These are phyloP conservation scores for Mycena galericulata DNA, from an alignment of 768 basidiomycete species.

Conservation along the genomic window DNA sequence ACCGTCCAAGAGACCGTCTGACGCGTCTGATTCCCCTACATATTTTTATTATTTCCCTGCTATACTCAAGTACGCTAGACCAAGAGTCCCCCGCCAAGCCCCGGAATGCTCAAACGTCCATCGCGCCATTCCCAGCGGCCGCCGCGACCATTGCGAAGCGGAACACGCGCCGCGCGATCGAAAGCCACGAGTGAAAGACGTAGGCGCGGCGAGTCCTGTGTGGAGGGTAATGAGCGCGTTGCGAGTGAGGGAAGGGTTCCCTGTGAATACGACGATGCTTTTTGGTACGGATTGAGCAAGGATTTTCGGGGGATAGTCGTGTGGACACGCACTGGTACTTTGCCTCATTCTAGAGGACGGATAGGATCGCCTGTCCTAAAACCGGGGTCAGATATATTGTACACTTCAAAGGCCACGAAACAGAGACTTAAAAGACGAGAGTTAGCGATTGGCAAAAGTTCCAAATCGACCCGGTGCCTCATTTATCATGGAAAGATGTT, in stretches of 20 bases:
- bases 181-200: constrained; percentile 18
- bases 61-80: too few species aligned
- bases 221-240: constrained; percentile 5
- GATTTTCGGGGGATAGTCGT: neutral
- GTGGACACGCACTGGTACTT: constrained; percentile 31
- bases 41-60: too few species aligned
- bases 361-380: constrained; percentile 34
- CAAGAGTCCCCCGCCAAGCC: constrained; percentile 28
- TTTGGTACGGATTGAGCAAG: neutral
- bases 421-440: too few species aligned
- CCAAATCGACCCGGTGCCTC: too few species aligned
- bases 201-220: constrained; percentile 9
- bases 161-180: constrained; percentile 28
- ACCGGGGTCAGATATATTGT: neutral
- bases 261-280: constrained; percentile 36
- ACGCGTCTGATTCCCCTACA: too few species aligned
- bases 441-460: too few species aligned
- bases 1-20: too few species aligned
- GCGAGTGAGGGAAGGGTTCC: constrained; percentile 30
- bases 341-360: constrained; percentile 37
- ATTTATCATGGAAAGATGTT: too few species aligned
- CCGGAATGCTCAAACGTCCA: constrained; percentile 29
- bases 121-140: constrained; percentile 23
- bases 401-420: too few species aligned
- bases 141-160: constrained; percentile 33